A percentile compares a stretch with the other conserved stretches of the same genome.
phyloP scores from a whole-genome alignment of 108 stramenopile genomes.

The Epipyxis sp. region DNA sequence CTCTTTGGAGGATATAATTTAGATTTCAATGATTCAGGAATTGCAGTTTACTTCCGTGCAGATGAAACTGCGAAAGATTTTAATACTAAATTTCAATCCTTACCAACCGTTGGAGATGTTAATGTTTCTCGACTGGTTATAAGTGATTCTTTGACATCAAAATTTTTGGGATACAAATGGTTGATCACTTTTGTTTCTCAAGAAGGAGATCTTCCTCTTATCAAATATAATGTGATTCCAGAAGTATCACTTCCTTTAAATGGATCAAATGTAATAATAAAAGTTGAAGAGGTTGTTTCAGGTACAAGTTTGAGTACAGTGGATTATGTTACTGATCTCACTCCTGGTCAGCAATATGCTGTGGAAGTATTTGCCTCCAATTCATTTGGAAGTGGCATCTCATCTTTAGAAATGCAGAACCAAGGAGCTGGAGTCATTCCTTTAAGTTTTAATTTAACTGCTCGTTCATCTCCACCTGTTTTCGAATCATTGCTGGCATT shows the following conservation, averaged over 20 bases:
- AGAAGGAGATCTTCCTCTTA: conserved; percentile 12
- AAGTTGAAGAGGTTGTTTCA: background rate
- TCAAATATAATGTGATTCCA: no score
- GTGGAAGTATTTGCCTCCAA: conserved; percentile 5
- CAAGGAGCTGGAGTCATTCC: conserved; percentile 12
- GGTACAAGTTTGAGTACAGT: background rate
- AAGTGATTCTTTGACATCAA: background rate
- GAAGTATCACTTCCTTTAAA: background rate
- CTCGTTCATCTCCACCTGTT: background rate
- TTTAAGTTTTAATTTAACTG: background rate
- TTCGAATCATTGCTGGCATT: background rate
- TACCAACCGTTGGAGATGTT: conserved; percentile 26
- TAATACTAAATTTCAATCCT: conserved; percentile 15
- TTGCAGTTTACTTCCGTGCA: background rate
- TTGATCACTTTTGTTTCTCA: background rate
- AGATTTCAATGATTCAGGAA: conserved; percentile 18
- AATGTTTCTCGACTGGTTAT: background rate
- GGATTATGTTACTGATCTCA: background rate
- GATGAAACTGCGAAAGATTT: conserved; percentile 30
- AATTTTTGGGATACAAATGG: conserved; percentile 28
- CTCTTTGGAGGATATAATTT: conserved; percentile 19
- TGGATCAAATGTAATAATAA: background rate
- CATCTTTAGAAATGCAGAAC: conserved; percentile 15
- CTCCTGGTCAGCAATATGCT: background rate
- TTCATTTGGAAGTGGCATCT: background rate